Percentiles rank a stretch among this genome's conserved stretches.
phyloP scores from a whole-genome alignment of 1,139 yeast genomes.

The Candida sp. region DNA sequence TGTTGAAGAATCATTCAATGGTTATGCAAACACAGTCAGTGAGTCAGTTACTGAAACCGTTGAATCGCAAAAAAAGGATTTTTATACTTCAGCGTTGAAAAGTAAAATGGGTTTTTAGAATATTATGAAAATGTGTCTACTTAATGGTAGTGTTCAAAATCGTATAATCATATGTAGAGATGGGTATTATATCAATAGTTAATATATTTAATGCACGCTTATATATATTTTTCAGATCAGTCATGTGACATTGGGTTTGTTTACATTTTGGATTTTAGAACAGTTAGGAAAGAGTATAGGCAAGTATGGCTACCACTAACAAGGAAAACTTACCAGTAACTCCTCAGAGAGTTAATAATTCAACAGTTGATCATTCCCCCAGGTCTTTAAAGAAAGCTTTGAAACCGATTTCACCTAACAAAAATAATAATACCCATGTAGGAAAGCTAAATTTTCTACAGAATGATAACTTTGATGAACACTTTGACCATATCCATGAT shows the following conservation, averaged over 20 bases:
- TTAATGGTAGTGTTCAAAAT: no score
- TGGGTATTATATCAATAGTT: no score
- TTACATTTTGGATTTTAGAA: not conserved
- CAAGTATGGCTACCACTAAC: constrained; percentile 3
- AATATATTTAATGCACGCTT: no score
- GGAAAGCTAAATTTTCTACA: constrained; percentile 27
- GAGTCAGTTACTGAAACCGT: constrained; percentile 52
- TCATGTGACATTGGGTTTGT: not conserved
- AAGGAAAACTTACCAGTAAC: constrained; percentile 8
- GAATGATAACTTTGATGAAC: constrained; percentile 29
- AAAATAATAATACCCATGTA: constrained; percentile 10
- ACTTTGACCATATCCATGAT: constrained; percentile 24
- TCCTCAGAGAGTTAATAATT: constrained; percentile 2
- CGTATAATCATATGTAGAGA: no score
- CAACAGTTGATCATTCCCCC: constrained; percentile 4
- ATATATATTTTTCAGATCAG: not conserved
- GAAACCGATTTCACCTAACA: constrained; percentile 27
- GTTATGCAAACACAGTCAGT: constrained; percentile 53
- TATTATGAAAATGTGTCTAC: no score
- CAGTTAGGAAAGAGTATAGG: no score
- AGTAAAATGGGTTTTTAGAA: constrained; percentile 50
- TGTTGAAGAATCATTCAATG: constrained; percentile 54
- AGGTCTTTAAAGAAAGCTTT: constrained; percentile 12
- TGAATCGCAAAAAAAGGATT: constrained; percentile 47
- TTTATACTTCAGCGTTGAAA: constrained; percentile 51